Conservation (phyloP, 1,284 basidiomycete genomes). For the Naganishia liquefaciens region DNA sequence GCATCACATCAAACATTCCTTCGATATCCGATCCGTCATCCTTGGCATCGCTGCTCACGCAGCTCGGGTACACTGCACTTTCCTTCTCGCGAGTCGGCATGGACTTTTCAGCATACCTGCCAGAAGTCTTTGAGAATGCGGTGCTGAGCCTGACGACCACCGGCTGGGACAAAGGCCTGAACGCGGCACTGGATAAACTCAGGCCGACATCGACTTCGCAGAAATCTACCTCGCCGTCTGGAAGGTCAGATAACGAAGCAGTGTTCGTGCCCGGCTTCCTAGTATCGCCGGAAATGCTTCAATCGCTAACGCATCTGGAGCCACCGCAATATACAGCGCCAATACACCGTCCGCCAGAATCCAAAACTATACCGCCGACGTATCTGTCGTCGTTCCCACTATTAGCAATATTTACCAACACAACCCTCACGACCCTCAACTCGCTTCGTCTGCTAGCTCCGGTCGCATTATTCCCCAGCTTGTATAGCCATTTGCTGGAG, state of each 20-base stretch:
- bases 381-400: slow-evolving; percentile 73
- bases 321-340: slow-evolving; percentile 1
- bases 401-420: slow-evolving; percentile 73
- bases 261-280: slow-evolving; percentile 37
- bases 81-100: slow-evolving; percentile 89
- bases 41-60: slow-evolving; percentile 80
- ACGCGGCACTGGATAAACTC: slow-evolving; percentile 40
- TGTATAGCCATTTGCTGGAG: slow-evolving; percentile 60
- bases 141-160: slow-evolving; percentile 58
- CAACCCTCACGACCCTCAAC: slow-evolving; percentile 73
- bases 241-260: slow-evolving; percentile 10
- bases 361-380: slow-evolving; percentile 60
- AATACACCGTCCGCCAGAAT: slow-evolving; percentile 3
- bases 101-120: slow-evolving; percentile 72
- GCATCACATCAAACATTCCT: slow-evolving; percentile 55
- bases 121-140: slow-evolving; percentile 64
- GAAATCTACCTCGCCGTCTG: slow-evolving; percentile 37
- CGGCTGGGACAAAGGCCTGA: slow-evolving; percentile 52
- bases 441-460: slow-evolving; percentile 78
- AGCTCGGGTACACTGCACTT: slow-evolving; percentile 87
- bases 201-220: slow-evolving; percentile 38
- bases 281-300: slow-evolving; percentile 22
- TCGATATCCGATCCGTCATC: slow-evolving; percentile 63
- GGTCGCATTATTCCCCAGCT: slow-evolving; percentile 57
- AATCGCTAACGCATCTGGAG: not conserved